Evolutionary conservation across 1,284 basidiomycete genomes (phyloP).

Genomic region (Veloporphyrellus conicus): DNA sequence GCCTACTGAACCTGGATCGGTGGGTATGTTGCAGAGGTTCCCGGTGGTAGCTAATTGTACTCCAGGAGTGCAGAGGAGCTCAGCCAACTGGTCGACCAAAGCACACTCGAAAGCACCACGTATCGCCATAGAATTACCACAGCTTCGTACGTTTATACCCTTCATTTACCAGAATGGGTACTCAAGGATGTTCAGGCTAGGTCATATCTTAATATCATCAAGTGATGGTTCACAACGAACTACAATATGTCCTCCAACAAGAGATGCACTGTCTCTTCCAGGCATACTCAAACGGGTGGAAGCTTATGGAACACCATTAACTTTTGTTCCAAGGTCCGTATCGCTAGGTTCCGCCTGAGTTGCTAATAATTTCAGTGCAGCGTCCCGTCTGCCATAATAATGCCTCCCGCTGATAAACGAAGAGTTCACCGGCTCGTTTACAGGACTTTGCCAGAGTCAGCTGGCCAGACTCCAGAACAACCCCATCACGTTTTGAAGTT

Average conservation of each 20-base stretch:
- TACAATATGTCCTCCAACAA: slow-evolving; percentile 50
- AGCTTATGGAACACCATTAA: slow-evolving; percentile 31
- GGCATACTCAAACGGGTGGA: slow-evolving; percentile 49
- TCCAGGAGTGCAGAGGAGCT: slow-evolving; percentile 18
- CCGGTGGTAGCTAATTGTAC: slow-evolving; percentile 12
- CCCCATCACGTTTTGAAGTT: slow-evolving; percentile 33
- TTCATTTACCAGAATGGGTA: background rate
- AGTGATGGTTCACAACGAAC: slow-evolving; percentile 31
- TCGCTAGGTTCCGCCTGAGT: background rate
- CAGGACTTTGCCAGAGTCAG: slow-evolving; percentile 32
- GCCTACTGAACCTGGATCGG: slow-evolving; percentile 35
- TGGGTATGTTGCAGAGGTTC: slow-evolving; percentile 6
- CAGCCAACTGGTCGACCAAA: slow-evolving; percentile 12
- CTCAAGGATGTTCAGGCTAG: slow-evolving; percentile 41
- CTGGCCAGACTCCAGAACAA: slow-evolving; percentile 7
- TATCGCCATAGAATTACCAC: slow-evolving; percentile 30
- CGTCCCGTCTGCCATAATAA: slow-evolving; percentile 42
- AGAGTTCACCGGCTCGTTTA: slow-evolving; percentile 56
- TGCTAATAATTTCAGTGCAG: slow-evolving; percentile 32
- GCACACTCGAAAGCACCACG: background rate
- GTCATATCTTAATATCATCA: slow-evolving; percentile 53
- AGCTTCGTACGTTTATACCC: slow-evolving; percentile 43
- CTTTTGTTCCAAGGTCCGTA: slow-evolving; percentile 56
- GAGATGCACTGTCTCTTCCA: slow-evolving; percentile 41
- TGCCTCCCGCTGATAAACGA: slow-evolving; percentile 36